These are phyloP conservation scores for Citrus australasica DNA, from an alignment of 345 rosid genomes.

Conservation along the genomic window DNA sequence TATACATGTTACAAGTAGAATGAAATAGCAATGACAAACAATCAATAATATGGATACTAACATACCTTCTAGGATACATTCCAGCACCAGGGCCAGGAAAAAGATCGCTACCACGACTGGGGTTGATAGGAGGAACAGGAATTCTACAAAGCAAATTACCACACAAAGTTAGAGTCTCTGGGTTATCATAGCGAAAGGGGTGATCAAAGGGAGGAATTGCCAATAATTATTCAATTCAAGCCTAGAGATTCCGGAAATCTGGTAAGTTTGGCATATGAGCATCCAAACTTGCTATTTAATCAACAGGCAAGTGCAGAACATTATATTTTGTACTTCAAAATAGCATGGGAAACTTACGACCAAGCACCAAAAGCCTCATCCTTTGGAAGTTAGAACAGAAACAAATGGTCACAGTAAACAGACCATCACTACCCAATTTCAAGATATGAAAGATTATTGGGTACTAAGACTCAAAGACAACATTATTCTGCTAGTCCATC, in stretches of 20 bases:
- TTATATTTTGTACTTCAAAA: background rate
- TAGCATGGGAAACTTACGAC: background rate
- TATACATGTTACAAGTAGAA: background rate
- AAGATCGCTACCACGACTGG: slow-evolving; percentile 47
- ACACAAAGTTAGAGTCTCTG: background rate
- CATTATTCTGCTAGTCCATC: background rate
- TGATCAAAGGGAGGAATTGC: background rate
- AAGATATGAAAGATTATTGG: background rate
- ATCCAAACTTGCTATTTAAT: background rate
- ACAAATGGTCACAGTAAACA: background rate
- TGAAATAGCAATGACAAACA: background rate
- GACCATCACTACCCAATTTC: background rate
- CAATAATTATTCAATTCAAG: background rate
- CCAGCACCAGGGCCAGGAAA: slow-evolving; percentile 83
- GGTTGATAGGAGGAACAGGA: slow-evolving; percentile 50
- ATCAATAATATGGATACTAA: background rate
- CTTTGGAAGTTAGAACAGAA: background rate
- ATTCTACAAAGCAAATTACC: slow-evolving; percentile 33
- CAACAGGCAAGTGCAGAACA: background rate
- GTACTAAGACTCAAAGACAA: background rate
- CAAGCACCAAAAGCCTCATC: background rate
- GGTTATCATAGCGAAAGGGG: background rate
- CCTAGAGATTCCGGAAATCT: background rate
- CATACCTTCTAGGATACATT: slow-evolving; percentile 62
- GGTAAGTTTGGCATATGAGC: background rate